A percentile compares a stretch with the other conserved stretches of the same genome.
These are phyloP conservation scores for Gilbertella persicaria DNA, from an alignment of 371 early-diverging fungal genomes.

Conservation along the genomic window DNA sequence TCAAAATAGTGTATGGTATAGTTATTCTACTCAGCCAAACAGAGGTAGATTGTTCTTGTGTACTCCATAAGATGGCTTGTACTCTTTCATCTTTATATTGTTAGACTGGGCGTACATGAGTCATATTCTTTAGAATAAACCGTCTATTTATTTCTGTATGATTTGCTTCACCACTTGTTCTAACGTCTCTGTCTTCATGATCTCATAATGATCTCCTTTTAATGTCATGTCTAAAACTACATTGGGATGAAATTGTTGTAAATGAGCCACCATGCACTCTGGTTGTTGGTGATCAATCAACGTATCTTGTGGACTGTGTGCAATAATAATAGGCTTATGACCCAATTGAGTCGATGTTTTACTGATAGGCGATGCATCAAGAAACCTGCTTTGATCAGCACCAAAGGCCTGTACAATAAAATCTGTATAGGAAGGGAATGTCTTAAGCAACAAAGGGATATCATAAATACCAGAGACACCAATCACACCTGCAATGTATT, in stretches of 20 bases:
- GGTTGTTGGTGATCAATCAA: constrained; percentile 65
- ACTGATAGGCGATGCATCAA: constrained; percentile 51
- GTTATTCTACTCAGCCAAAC: too few species aligned
- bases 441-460: constrained; percentile 58
- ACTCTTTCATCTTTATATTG: too few species aligned
- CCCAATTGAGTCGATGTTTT: constrained; percentile 3
- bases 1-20: too few species aligned
- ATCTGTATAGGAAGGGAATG: constrained; percentile 68
- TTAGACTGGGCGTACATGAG: too few species aligned
- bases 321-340: constrained; percentile 55
- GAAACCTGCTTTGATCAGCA: constrained; percentile 19
- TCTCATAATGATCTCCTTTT: constrained; percentile 59
- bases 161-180: background rate
- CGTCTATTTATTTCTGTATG: too few species aligned
- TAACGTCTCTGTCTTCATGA: constrained; percentile 41
- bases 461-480: constrained; percentile 86
- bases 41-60: too few species aligned
- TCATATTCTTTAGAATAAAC: too few species aligned
- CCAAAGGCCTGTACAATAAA: constrained; percentile 75
- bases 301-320: constrained; percentile 71
- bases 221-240: constrained; percentile 47
- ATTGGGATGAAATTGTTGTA: constrained; percentile 29
- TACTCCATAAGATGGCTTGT: too few species aligned
- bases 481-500: constrained; percentile 44
- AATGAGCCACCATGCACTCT: constrained; percentile 48